Evolutionary conservation across 306 rosid species (phyloP).

Genomic region (Bauhinia variegata): DNA sequence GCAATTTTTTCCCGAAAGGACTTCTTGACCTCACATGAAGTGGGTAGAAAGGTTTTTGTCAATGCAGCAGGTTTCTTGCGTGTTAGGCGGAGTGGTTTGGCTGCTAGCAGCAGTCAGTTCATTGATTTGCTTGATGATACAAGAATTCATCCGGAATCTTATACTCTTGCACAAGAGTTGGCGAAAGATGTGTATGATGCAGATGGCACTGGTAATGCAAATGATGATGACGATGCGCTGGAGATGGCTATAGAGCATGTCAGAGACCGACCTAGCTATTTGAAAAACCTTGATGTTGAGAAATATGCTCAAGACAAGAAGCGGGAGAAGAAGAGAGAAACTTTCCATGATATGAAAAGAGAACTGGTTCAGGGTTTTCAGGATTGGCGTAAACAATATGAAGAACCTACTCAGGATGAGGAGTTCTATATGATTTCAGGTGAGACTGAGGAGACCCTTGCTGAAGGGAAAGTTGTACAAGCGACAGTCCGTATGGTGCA

Average conservation of each 20-base stretch:
- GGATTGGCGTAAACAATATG: slow-evolving; percentile 97
- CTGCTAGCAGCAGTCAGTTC: slow-evolving; percentile 84
- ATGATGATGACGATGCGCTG: slow-evolving; percentile 86
- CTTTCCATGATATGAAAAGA: slow-evolving; percentile 80
- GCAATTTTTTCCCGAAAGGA: slow-evolving; percentile 91
- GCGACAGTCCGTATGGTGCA: slow-evolving; percentile 88
- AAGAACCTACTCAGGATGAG: slow-evolving; percentile 95
- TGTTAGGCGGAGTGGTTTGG: slow-evolving; percentile 92
- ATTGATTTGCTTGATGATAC: slow-evolving; percentile 97
- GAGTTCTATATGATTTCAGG: slow-evolving; percentile 96
- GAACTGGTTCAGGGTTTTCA: slow-evolving; percentile 93
- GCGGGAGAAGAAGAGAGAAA: slow-evolving; percentile 67
- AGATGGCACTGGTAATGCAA: slow-evolving; percentile 71
- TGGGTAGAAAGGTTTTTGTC: slow-evolving; percentile 92
- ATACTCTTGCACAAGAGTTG: slow-evolving; percentile 85
- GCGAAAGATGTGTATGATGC: slow-evolving; percentile 92
- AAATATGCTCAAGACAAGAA: slow-evolving; percentile 67
- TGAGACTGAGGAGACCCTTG: slow-evolving; percentile 90
- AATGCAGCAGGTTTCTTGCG: slow-evolving; percentile 96
- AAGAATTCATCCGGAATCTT: slow-evolving; percentile 96
- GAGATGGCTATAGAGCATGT: slow-evolving; percentile 99
- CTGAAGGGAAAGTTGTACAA: slow-evolving; percentile 91
- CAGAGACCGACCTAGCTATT: slow-evolving; percentile 78
- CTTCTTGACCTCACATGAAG: slow-evolving; percentile 71
- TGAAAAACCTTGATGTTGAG: slow-evolving; percentile 79